phyloP scores from a whole-genome alignment of 2,329 filamentous ascomycete genomes.

The Fusarium sp. region DNA sequence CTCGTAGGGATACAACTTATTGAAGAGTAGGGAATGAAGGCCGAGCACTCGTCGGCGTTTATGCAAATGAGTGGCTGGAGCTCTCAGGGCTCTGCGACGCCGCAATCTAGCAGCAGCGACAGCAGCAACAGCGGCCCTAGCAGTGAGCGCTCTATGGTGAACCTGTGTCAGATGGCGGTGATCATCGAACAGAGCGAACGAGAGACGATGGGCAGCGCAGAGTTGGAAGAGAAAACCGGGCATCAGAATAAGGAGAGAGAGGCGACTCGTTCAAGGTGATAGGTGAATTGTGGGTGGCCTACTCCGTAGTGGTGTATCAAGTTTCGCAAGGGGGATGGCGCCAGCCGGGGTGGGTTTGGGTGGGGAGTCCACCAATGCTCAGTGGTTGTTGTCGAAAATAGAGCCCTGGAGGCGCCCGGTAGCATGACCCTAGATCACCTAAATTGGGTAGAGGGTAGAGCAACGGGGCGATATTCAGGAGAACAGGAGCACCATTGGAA shows the following conservation, averaged over 20 bases:
- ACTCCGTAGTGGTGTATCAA: slow-evolving; percentile 28
- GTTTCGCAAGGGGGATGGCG: slow-evolving; percentile 49
- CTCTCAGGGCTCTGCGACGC: slow-evolving; percentile 55
- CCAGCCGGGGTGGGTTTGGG: slow-evolving; percentile 39
- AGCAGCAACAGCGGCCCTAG: slow-evolving; percentile 58
- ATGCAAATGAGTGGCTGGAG: slow-evolving; percentile 55
- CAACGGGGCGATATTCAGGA: slow-evolving; percentile 32
- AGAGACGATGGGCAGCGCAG: slow-evolving; percentile 62
- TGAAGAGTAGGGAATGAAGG: slow-evolving; percentile 49
- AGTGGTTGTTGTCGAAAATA: slow-evolving; percentile 40
- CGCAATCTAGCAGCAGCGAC: slow-evolving; percentile 57
- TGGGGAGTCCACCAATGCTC: slow-evolving; percentile 31
- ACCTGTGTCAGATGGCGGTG: slow-evolving; percentile 57
- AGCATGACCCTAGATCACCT: slow-evolving; percentile 41
- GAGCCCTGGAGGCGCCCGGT: slow-evolving; percentile 43
- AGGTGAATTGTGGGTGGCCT: slow-evolving; percentile 30
- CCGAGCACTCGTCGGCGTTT: slow-evolving; percentile 53
- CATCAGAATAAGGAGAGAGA: slow-evolving; percentile 57
- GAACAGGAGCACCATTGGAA: slow-evolving; percentile 41
- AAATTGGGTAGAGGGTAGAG: slow-evolving; percentile 33
- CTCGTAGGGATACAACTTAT: slow-evolving; percentile 47
- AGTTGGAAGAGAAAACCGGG: slow-evolving; percentile 62
- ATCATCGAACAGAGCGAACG: slow-evolving; percentile 61
- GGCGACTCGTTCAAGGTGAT: slow-evolving; percentile 38
- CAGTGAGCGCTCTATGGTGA: slow-evolving; percentile 58